Conservation (phyloP, 441 rosid species). For the Gossypium gossypioides region DNA sequence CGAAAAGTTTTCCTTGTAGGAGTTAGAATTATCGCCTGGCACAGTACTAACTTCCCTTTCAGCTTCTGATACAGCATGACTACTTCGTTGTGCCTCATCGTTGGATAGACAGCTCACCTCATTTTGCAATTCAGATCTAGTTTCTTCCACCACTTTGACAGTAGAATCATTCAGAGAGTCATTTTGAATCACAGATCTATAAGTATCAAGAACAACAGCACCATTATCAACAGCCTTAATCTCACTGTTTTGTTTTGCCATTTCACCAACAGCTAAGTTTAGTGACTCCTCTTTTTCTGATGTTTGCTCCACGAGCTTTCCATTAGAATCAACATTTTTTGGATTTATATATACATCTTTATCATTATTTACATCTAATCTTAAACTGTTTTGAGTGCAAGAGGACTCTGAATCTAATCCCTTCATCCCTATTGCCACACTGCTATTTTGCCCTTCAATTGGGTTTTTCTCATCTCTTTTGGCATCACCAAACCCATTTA, state of each 20-base stretch:
- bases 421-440: conserved; percentile 33
- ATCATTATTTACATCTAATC: conserved; percentile 48
- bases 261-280: conserved; percentile 36
- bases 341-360: conserved; percentile 30
- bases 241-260: conserved; percentile 33
- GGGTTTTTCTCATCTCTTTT: conserved; percentile 29
- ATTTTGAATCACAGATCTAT: conserved; percentile 23
- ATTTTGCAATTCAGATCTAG: conserved; percentile 30
- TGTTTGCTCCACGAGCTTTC: conserved; percentile 24
- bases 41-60: conserved; percentile 26
- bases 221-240: conserved; percentile 24
- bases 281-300: conserved; percentile 36
- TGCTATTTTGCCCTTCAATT: conserved; percentile 34
- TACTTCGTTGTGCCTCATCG: conserved; percentile 32
- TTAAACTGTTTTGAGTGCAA: conserved; percentile 43
- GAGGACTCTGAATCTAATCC: conserved; percentile 63
- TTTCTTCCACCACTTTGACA: conserved; percentile 39
- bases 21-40: conserved; percentile 24
- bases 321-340: conserved; percentile 36
- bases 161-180: conserved; percentile 29
- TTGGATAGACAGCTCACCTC: conserved; percentile 35
- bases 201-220: conserved; percentile 24
- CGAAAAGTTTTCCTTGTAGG: conserved; percentile 25
- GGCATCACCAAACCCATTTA: conserved; percentile 36
- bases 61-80: conserved; percentile 23